Percentiles rank a stretch among this genome's conserved stretches.
Evolutionary conservation across 2,329 filamentous ascomycete species (phyloP).

Genomic region (Dactylonectria estremocensis): DNA sequence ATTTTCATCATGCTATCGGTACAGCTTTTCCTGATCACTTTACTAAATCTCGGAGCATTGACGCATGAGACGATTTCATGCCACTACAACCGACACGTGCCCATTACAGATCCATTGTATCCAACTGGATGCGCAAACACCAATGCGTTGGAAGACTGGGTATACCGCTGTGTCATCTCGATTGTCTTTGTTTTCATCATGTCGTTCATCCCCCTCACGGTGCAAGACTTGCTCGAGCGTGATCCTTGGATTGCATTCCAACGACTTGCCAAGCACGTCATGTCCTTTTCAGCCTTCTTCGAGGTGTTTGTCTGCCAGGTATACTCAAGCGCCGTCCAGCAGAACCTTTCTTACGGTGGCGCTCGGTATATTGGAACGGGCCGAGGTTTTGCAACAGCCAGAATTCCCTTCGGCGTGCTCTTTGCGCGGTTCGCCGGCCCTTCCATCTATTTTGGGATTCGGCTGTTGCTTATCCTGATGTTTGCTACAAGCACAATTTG

Average conservation of each 20-base stretch:
- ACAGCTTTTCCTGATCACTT: conserved; percentile 96
- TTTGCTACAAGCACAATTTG: conserved; percentile 95
- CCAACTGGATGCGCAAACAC: conserved; percentile 94
- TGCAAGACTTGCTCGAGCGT: conserved; percentile 96
- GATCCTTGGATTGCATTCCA: conserved; percentile 92
- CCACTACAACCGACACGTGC: conserved; percentile 86
- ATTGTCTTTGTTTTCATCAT: conserved; percentile 99
- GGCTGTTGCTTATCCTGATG: conserved; percentile 94
- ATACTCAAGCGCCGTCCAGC: conserved; percentile 95
- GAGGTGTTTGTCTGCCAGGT: conserved; percentile 99
- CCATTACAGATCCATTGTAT: conserved; percentile 88
- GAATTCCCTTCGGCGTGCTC: conserved; percentile 96
- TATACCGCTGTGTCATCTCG: conserved; percentile 92
- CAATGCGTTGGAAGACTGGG: conserved; percentile 90
- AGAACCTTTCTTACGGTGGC: conserved; percentile 95
- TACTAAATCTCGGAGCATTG: conserved; percentile 91
- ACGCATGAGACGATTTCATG: conserved; percentile 90
- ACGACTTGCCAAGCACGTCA: conserved; percentile 95
- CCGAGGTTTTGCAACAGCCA: conserved; percentile 97
- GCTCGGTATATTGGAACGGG: conserved; percentile 98
- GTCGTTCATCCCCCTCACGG: conserved; percentile 91
- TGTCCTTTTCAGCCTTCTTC: conserved; percentile 94
- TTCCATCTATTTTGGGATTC: conserved; percentile 94
- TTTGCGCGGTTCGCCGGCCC: conserved; percentile 98
- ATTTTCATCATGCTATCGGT: conserved; percentile 99